Percentiles rank a stretch among this genome's conserved stretches.
These are phyloP conservation scores for Flagelloscypha sp. DNA, from an alignment of 768 basidiomycete genomes.

Conservation along the genomic window DNA sequence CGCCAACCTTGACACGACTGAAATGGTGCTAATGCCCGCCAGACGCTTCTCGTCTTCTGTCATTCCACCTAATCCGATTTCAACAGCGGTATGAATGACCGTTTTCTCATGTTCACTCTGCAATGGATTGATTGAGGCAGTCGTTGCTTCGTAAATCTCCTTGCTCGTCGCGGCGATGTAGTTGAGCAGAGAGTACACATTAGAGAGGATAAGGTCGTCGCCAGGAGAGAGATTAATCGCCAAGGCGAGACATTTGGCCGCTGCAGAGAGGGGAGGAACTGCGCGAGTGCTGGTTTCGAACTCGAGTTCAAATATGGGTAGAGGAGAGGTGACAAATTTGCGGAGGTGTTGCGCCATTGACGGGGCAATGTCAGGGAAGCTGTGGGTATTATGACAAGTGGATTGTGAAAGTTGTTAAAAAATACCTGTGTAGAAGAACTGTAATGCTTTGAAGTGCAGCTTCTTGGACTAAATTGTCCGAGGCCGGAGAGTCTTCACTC, in stretches of 20 bases:
- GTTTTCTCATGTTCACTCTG: conserved; percentile 37
- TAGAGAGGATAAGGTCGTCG: conserved; percentile 86
- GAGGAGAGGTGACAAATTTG: conserved; percentile 80
- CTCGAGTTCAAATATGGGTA: conserved; percentile 82
- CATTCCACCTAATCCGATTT: conserved; percentile 54
- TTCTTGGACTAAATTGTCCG: conserved; percentile 80
- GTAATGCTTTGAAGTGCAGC: conserved; percentile 82
- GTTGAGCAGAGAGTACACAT: conserved; percentile 94
- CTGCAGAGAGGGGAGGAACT: conserved; percentile 72
- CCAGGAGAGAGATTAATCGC: conserved; percentile 87
- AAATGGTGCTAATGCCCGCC: conserved; percentile 85
- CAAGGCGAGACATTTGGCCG: conserved; percentile 83
- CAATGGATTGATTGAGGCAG: conserved; percentile 34
- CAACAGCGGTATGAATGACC: conserved; percentile 49
- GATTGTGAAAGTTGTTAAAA: not conserved
- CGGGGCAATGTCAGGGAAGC: conserved; percentile 74
- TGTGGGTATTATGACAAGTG: conserved; percentile 19
- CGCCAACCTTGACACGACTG: conserved; percentile 80
- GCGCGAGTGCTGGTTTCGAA: conserved; percentile 67
- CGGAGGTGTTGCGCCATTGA: conserved; percentile 73
- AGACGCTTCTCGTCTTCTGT: conserved; percentile 81
- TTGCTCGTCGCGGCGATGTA: conserved; percentile 81
- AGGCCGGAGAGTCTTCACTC: conserved; percentile 73
- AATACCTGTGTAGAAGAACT: conserved; percentile 75
- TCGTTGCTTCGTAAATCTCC: conserved; percentile 51